Percentiles rank a stretch among this genome's conserved stretches.
Evolutionary conservation across 306 rosid genomes (phyloP).

Genomic region (Trichosanthes truncata): DNA sequence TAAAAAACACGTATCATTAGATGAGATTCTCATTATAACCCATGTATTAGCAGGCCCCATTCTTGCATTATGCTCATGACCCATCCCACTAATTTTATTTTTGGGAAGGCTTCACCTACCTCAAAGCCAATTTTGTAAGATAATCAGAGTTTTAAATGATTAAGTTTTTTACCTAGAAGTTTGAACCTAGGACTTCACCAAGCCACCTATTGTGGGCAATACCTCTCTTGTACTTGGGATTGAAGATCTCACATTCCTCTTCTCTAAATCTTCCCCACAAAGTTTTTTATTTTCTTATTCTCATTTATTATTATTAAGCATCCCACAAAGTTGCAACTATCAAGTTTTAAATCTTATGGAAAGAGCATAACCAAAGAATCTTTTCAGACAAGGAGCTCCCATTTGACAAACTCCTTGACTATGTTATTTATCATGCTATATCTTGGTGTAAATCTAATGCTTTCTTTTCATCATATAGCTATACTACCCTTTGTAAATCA

Average conservation of each 20-base stretch:
- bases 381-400: too few species aligned
- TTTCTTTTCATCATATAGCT: too few species aligned
- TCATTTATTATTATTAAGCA: background rate
- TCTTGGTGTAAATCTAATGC: too few species aligned
- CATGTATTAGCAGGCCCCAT: background rate
- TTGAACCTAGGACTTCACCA: background rate
- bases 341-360: too few species aligned
- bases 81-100: background rate
- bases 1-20: background rate
- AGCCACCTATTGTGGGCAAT: background rate
- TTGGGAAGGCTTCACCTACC: background rate
- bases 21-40: background rate
- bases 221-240: background rate
- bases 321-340: background rate
- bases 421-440: too few species aligned
- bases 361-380: too few species aligned
- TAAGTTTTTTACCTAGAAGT: background rate
- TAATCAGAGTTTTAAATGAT: background rate
- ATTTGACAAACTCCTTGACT: too few species aligned
- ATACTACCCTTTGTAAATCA: too few species aligned
- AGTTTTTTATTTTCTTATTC: background rate
- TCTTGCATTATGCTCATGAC: background rate
- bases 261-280: background rate
- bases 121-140: background rate
- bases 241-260: background rate